Base-by-base conservation (phyloP, 345 rosid genomes). In the Sapria himalayana region DNA sequence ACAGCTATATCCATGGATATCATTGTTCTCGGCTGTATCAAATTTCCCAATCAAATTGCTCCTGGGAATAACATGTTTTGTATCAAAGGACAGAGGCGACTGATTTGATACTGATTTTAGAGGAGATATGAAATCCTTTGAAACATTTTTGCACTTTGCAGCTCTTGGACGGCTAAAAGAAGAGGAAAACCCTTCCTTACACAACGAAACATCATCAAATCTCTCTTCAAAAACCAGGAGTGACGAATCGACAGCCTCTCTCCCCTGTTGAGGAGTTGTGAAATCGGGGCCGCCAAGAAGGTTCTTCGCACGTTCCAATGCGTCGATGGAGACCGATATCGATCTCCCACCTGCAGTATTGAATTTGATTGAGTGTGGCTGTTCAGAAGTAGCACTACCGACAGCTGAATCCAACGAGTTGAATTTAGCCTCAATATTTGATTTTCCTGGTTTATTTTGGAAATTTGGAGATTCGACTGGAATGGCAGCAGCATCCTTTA, bases 201-300 rank as follows among this genome's bases (percentile, higher is more conserved):
- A 55, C 41, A 67, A 61, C 35, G 54, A 48, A 57, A 56, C 23
- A 43, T 52, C 64, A 46, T 50, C 43, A 7, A 37, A 31, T 17
- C 43, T 43, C 33, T 49, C 73, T 34, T 60, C 57, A 25, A 33
- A 48, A 55, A 45, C 57, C 18, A 67, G 48, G 50, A 43, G 47
- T 15, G 58, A 49, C 11, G 49, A 48, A 53, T 60, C 70, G 50
- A 39, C 59, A 22, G 33, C 48, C 14, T 62, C 66, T 25, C 29
- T 65, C 49, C 63, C 72, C 41, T 62, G 59, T 36, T 69, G 64
- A 56, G 69, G 59, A 64, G 45, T 41, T 51, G 73, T 93, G 15
- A 73, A 33, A 33, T 74, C 95, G 14, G 93, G 85, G 39, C 71
- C 93, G 40, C 95, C 95, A 57, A 89, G 95, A 67, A 82, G 93